These are phyloP conservation scores for Umbelopsis sp. DNA, from an alignment of 192 early-diverging fungal genomes.

Conservation along the genomic window DNA sequence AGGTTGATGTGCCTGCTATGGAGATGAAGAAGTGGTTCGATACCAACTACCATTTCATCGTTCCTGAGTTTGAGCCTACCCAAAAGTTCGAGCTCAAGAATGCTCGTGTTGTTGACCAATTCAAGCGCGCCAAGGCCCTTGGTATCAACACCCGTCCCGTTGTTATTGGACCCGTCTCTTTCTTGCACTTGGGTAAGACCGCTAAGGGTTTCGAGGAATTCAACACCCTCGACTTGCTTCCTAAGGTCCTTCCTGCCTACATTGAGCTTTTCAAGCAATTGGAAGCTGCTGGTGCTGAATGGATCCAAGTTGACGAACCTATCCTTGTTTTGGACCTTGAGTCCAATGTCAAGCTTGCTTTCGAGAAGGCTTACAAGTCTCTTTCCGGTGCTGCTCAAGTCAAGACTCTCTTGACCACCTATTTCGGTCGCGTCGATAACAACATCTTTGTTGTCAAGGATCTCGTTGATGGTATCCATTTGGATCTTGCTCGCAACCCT, in stretches of 20 bases:
- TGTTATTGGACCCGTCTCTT: conserved; percentile 88
- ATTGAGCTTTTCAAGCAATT: conserved; percentile 74
- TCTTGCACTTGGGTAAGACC: conserved; percentile 84
- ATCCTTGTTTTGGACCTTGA: conserved; percentile 67
- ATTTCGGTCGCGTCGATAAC: conserved; percentile 85
- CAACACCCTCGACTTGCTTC: conserved; percentile 75
- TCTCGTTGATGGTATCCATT: conserved; percentile 83
- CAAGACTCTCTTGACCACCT: conserved; percentile 86
- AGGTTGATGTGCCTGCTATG: conserved; percentile 89
- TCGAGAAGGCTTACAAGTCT: conserved; percentile 62
- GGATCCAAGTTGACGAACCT: conserved; percentile 88
- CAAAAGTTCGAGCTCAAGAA: conserved; percentile 72
- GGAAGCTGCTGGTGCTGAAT: conserved; percentile 74
- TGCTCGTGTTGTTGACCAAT: conserved; percentile 81
- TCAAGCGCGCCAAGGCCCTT: conserved; percentile 87
- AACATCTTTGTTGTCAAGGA: conserved; percentile 78
- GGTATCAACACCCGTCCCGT: conserved; percentile 93
- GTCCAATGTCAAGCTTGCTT: conserved; percentile 52
- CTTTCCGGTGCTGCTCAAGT: conserved; percentile 55
- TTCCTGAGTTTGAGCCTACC: conserved; percentile 81
- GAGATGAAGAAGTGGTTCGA: conserved; percentile 99
- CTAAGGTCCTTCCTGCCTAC: conserved; percentile 81
- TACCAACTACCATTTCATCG: conserved; percentile 90
- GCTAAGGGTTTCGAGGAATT: conserved; percentile 68
- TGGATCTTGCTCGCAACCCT: conserved; percentile 87